Evolutionary conservation across 202 grass and related monocot species (phyloP), one percentile per base, ranked within the genome.

Genomic region (Cymbopogon flexuosus): DNA sequence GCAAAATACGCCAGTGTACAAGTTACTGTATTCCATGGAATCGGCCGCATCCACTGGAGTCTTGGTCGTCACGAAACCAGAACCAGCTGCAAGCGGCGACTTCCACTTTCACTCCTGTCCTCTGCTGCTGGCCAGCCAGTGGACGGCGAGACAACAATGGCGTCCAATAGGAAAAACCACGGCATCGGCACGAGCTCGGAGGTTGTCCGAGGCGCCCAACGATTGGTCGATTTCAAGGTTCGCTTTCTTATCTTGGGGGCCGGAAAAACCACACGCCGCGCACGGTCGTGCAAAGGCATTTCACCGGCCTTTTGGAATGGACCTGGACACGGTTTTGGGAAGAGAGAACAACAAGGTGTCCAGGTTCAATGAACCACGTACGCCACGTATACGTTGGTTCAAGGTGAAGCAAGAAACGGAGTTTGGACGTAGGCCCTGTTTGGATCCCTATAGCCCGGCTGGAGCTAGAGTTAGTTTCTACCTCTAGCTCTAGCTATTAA

Each of bases 241-340:
- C 46, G 63, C 27, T 77, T 80, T 27, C 45, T 63, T 76, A 70
- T 70, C 70, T 70, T 10, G 10, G 40, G 49, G 19, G 6, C 47
- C 30, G 62, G 40, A 4, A 69, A 62, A 76, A 4, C 27, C 5
- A 0, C 46, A 18, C 5, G 5, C 52, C 42, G 3, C 56, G 9
- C 10, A 2, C n/a, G 6, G 3, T 10, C 35, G 39, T 41, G 68
- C 39, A 23, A 42, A 60, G 79, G 72, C n/a, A 10, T 54, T 5
- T 14, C 16, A 57, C 73, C 33, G 34, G 24, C 2, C 16, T 5
- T 18, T 81, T 1, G 36, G 8, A 40, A 40, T 40, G 82, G 58
- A 85, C 82, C 78, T 85, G 30, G 82, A 81, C 87, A 21, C 22
- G 65, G 30, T 60, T 71, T 49, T n/a, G 10, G 31, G 8, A 13